These are phyloP conservation scores for Boletus subparvulus DNA, from an alignment of 768 basidiomycete genomes.

Conservation along the genomic window DNA sequence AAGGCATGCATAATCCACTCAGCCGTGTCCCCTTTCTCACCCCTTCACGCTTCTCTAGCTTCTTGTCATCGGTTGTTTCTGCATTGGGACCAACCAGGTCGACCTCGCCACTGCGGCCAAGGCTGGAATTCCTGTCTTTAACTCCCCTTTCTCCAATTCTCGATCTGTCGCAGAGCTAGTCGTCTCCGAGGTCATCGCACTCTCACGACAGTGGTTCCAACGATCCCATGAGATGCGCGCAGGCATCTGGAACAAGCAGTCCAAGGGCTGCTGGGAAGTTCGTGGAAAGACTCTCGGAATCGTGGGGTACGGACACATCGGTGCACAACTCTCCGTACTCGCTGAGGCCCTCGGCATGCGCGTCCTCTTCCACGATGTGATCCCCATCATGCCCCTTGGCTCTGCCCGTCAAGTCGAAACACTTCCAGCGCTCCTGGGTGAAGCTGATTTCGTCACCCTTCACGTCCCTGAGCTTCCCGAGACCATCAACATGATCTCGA, in stretches of 20 bases:
- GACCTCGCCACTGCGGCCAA: constrained; percentile 80
- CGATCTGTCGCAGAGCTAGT: constrained; percentile 99
- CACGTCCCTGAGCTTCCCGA: constrained; percentile 97
- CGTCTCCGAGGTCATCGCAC: constrained; percentile 87
- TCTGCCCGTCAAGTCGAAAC: constrained; percentile 87
- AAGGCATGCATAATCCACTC: constrained; percentile 53
- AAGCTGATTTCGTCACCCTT: constrained; percentile 92
- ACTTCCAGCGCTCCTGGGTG: constrained; percentile 66
- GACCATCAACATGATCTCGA: constrained; percentile 91
- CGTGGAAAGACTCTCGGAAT: constrained; percentile 98
- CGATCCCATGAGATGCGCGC: constrained; percentile 82
- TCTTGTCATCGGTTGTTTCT: constrained; percentile 96
- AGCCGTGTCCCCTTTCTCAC: neutral
- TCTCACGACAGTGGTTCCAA: constrained; percentile 92
- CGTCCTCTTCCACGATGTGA: constrained; percentile 91
- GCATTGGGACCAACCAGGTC: constrained; percentile 98
- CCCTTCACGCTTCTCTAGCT: constrained; percentile 51
- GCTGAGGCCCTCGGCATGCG: constrained; percentile 95
- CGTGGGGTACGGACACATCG: constrained; percentile 98
- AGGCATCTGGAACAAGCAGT: constrained; percentile 98
- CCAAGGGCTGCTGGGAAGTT: constrained; percentile 97
- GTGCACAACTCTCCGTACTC: constrained; percentile 93
- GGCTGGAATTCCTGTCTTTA: constrained; percentile 96
- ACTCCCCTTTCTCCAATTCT: constrained; percentile 98
- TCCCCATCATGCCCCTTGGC: constrained; percentile 97